Conservation (phyloP, 257 asterid genomes). For the Capsicum pubescens region DNA sequence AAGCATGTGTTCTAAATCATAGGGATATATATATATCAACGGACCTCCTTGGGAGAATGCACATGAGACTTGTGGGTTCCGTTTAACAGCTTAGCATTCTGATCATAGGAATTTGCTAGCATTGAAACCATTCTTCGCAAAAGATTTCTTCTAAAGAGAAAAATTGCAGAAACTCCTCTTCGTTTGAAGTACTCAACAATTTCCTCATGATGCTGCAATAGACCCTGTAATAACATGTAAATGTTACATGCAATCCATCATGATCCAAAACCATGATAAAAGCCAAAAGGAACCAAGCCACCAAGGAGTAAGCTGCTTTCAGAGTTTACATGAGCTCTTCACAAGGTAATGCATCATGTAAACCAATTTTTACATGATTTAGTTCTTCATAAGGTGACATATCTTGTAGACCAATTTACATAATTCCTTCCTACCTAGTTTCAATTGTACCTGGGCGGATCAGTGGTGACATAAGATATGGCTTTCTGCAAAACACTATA, state of each 20-base stretch:
- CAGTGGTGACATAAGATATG: not conserved
- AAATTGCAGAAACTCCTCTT: slow-evolving; percentile 81
- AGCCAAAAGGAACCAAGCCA: not conserved
- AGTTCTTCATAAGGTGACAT: not conserved
- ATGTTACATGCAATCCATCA: slow-evolving; percentile 23
- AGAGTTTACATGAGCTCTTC: not conserved
- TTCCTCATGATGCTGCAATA: slow-evolving; percentile 78
- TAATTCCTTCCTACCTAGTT: slow-evolving; percentile 18
- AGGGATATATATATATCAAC: not conserved
- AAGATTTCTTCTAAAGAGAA: slow-evolving; percentile 89
- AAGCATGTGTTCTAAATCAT: not conserved
- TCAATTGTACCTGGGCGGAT: slow-evolving; percentile 17
- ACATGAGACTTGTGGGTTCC: slow-evolving; percentile 99
- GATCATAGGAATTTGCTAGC: slow-evolving; percentile 91
- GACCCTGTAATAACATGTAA: slow-evolving; percentile 61
- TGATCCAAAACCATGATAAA: not conserved
- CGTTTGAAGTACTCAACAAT: slow-evolving; percentile 75
- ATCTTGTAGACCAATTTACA: not conserved
- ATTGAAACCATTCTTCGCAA: slow-evolving; percentile 87
- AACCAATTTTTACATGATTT: not conserved
- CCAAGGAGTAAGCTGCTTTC: not conserved
- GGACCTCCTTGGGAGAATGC: slow-evolving; percentile 82
- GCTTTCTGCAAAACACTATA: not conserved
- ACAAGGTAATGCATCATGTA: slow-evolving; percentile 15
- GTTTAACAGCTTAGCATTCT: slow-evolving; percentile 74